Conservation (phyloP, 768 basidiomycete species). For the Cystofilobasidium bisporidii region DNA sequence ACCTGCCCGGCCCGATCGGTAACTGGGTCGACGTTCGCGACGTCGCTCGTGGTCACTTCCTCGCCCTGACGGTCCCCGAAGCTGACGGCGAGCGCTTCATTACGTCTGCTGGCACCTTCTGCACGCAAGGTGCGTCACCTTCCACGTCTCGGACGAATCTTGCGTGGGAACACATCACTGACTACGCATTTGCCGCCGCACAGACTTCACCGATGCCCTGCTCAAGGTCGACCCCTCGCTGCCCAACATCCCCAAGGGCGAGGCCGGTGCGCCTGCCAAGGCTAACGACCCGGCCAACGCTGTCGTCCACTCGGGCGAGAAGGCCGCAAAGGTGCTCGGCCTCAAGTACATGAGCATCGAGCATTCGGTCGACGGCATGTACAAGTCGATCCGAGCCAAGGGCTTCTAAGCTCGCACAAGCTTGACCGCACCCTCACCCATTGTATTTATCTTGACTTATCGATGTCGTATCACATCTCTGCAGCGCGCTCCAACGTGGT, state of each 20-base stretch:
- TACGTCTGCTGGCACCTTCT: slow-evolving; percentile 39
- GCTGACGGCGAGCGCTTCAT: slow-evolving; percentile 56
- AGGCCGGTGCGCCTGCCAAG: slow-evolving; percentile 5
- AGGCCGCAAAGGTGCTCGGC: slow-evolving; percentile 17
- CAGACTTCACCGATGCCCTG: slow-evolving; percentile 22
- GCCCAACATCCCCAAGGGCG: slow-evolving; percentile 13
- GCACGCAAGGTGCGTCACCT: neutral
- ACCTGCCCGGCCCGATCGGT: slow-evolving; percentile 8
- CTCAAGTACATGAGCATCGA: slow-evolving; percentile 19
- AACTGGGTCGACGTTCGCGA: slow-evolving; percentile 42
- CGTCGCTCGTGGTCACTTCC: slow-evolving; percentile 49
- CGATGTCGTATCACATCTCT: no score
- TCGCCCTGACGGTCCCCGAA: slow-evolving; percentile 47
- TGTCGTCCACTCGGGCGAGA: slow-evolving; percentile 15
- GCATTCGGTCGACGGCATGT: slow-evolving; percentile 15
- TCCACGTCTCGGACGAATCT: no score
- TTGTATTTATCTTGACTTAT: no score
- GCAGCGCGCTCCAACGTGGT: no score
- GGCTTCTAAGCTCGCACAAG: neutral
- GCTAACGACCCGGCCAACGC: slow-evolving; percentile 18
- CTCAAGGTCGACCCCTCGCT: slow-evolving; percentile 5
- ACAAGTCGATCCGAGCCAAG: neutral
- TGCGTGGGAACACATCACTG: no score
- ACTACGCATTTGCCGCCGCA: no score
- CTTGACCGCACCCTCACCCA: no score